These are phyloP conservation scores for Eutrema japonicum DNA, from an alignment of 345 rosid genomes.

Conservation along the genomic window DNA sequence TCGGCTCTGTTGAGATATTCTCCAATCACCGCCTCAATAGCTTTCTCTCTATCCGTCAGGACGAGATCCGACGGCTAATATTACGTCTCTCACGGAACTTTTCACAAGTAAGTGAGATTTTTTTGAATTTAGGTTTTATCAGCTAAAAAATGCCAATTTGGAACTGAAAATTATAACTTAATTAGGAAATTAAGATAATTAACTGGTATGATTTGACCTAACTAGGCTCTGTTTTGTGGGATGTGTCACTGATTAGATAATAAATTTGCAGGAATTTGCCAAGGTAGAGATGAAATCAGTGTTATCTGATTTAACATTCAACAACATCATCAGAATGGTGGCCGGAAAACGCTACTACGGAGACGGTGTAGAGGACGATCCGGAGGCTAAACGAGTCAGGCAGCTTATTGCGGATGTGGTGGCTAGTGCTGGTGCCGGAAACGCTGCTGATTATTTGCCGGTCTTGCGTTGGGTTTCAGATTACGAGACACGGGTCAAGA, in stretches of 20 bases:
- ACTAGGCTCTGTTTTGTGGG: neutral
- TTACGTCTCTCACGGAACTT: conserved; percentile 29
- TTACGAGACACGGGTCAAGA: conserved; percentile 40
- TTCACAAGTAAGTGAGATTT: conserved; percentile 21
- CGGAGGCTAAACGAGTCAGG: conserved; percentile 49
- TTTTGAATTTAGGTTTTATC: neutral
- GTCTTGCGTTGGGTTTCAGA: conserved; percentile 47
- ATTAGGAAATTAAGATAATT: neutral
- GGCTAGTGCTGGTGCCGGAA: conserved; percentile 36
- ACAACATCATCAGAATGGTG: conserved; percentile 51
- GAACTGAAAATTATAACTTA: neutral
- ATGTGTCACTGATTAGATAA: neutral
- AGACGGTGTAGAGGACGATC: conserved; percentile 41
- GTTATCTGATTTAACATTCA: conserved; percentile 51
- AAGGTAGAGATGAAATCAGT: conserved; percentile 51
- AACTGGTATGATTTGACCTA: neutral
- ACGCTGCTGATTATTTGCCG: conserved; percentile 56
- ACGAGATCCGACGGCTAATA: conserved; percentile 49
- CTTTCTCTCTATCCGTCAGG: conserved; percentile 41
- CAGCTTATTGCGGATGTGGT: conserved; percentile 46
- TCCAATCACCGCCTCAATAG: conserved; percentile 45
- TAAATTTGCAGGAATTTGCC: conserved; percentile 28
- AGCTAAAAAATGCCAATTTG: neutral
- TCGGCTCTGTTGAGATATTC: conserved; percentile 49
- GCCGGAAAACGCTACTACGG: conserved; percentile 61